These are phyloP conservation scores for Phymatotrichopsis omnivora DNA, from an alignment of 2,329 filamentous ascomycete genomes.

Conservation along the genomic window DNA sequence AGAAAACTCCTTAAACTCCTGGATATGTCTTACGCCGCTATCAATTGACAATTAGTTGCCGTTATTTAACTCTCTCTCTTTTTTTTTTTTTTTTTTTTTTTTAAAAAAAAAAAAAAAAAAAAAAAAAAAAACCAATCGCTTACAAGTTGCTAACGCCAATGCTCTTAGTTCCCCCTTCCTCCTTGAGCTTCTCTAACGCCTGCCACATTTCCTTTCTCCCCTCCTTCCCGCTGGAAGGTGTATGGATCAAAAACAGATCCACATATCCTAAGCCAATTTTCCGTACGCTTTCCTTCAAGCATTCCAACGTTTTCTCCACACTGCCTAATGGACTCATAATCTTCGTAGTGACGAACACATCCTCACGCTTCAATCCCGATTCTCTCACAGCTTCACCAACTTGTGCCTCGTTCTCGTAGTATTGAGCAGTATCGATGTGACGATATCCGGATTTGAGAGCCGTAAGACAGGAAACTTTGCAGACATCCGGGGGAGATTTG, in stretches of 20 bases:
- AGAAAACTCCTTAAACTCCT: slow-evolving; percentile 58
- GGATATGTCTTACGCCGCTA: slow-evolving; percentile 51
- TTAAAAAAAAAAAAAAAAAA: too few relatives aligned
- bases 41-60: neutral
- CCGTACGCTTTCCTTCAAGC: slow-evolving; percentile 50
- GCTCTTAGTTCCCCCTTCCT: slow-evolving; percentile 50
- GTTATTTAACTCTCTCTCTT: slow-evolving; percentile 3
- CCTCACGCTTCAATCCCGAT: slow-evolving; percentile 46
- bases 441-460: slow-evolving; percentile 51
- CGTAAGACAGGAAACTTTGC: slow-evolving; percentile 47
- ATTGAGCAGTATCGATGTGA: slow-evolving; percentile 58
- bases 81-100: too few relatives aligned
- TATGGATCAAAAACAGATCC: slow-evolving; percentile 62
- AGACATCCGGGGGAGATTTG: slow-evolving; percentile 46
- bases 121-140: too few relatives aligned
- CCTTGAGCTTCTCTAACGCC: slow-evolving; percentile 52
- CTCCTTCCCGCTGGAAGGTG: slow-evolving; percentile 45
- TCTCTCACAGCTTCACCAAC: slow-evolving; percentile 54
- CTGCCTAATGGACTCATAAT: slow-evolving; percentile 45
- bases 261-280: slow-evolving; percentile 50
- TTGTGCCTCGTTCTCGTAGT: slow-evolving; percentile 58
- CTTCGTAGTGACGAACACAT: slow-evolving; percentile 63
- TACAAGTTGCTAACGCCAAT: slow-evolving; percentile 64
- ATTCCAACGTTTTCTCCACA: slow-evolving; percentile 50
- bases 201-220: slow-evolving; percentile 54